Base-by-base conservation (phyloP, 192 early-diverging fungal genomes). In the Paraglomus brasilianum region DNA sequence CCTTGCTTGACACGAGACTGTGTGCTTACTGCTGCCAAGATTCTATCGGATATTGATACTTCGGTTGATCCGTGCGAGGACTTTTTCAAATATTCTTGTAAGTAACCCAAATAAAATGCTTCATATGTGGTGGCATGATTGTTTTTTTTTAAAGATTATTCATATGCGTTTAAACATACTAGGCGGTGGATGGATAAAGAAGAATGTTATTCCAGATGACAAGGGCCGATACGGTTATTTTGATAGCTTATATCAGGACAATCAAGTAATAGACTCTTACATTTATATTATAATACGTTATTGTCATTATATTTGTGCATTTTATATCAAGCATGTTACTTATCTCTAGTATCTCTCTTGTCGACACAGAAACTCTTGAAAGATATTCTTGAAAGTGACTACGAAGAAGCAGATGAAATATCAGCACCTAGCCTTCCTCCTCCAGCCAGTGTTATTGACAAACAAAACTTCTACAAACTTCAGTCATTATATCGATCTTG, bases 71-170 rank as follows among this genome's bases (percentile, higher is more conserved):
- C 89, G 8, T 91, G 89, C 48, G 64, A 76, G 22, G 88, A 91
- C 71, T 91, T 91, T 76, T 89, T 83, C 68, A 76, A 83, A 55
- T 90, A 78, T 63, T 79, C 75, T 44, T 86, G 88, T 88, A 84
- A 75, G 69, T 61, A 36, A 17, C 40, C n/a, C n/a, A n/a, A n/a
- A n/a, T n/a, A n/a, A n/a, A 42, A 42, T 48, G 9, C 38, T 17
- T 8, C 8, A 55, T 17, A 46, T 8, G 3, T 40, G 39, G 13
- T 15, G 21, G 45, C 40, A 17, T 36, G 8, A 15, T 10, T n/a
- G n/a, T n/a, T 56, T 39, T 40, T 43, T 42, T 10, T 11, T 36
- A 3, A 19, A 13, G 21, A 56, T 10, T 39, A 6, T 59, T 7
- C 24, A 46, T 52, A n/a, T 72, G 52, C 10, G 30, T 19, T 14